Conservation (phyloP, 495 filamentous ascomycete genomes). For the Collariella sp. region DNA sequence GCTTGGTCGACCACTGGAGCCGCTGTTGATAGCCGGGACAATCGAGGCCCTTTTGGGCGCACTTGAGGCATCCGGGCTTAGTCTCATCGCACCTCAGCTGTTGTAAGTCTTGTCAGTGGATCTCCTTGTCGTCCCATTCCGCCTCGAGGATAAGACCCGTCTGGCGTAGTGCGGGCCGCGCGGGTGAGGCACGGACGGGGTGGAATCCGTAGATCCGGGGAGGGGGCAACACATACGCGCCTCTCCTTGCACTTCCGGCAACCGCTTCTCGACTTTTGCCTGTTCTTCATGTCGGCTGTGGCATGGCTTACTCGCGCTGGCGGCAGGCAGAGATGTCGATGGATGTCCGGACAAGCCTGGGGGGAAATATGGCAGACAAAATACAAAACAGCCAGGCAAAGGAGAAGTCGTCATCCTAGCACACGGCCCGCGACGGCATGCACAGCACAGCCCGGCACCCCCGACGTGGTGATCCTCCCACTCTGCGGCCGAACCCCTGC, state of each 20-base stretch:
- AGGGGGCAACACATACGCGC: slow-evolving; percentile 18
- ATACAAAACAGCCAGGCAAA: not conserved
- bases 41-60: slow-evolving; percentile 23
- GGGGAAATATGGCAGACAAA: not conserved
- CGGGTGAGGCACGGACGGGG: not conserved
- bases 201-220: not conserved
- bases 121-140: not conserved
- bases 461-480: not conserved
- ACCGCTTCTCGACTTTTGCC: slow-evolving; percentile 27
- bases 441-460: not conserved
- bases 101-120: slow-evolving; percentile 3
- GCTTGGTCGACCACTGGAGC: slow-evolving; percentile 31
- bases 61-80: slow-evolving; percentile 26
- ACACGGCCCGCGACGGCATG: not conserved
- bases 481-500: not conserved
- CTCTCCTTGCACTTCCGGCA: slow-evolving; percentile 28
- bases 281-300: slow-evolving; percentile 25
- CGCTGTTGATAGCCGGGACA: slow-evolving; percentile 32
- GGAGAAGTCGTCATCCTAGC: not conserved
- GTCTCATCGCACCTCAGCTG: slow-evolving; percentile 30
- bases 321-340: not conserved
- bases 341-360: not conserved
- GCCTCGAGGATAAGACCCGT: not conserved
- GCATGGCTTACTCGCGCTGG: not conserved
- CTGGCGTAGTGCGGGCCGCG: not conserved